Conservation (phyloP, 768 basidiomycete species). For the Auricularia auricula-judae region DNA sequence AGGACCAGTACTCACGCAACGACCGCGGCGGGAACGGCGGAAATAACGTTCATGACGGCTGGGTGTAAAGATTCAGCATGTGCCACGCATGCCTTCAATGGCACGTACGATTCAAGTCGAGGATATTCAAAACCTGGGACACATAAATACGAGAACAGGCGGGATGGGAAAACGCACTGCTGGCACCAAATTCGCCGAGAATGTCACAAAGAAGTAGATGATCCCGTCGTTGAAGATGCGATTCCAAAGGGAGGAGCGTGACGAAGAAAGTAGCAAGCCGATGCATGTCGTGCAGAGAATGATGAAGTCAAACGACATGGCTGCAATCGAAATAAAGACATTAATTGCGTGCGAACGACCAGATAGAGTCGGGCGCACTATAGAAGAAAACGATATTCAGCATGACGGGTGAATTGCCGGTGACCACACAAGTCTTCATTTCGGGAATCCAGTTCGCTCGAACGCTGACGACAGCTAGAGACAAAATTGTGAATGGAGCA, state of each 20-base stretch:
- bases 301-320: slow-evolving; percentile 59
- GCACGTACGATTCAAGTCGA: not conserved
- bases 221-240: not conserved
- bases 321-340: slow-evolving; percentile 9
- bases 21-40: not conserved
- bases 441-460: slow-evolving; percentile 42
- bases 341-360: not conserved
- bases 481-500: not conserved
- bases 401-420: slow-evolving; percentile 43
- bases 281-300: slow-evolving; percentile 42
- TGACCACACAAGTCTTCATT: slow-evolving; percentile 41
- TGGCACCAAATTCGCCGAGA: not conserved
- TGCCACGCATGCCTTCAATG: too few species aligned
- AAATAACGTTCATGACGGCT: not conserved
- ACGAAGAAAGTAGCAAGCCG: not conserved
- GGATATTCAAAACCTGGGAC: not conserved
- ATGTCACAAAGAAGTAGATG: not conserved
- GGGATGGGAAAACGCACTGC: not conserved
- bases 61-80: too few species aligned
- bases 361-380: slow-evolving; percentile 6
- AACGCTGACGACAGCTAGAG: slow-evolving; percentile 39
- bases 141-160: too few species aligned
- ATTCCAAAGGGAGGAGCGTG: not conserved
- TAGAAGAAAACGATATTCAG: slow-evolving; percentile 63
- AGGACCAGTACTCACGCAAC: too few species aligned